phyloP scores from a whole-genome alignment of 2,329 filamentous ascomycete genomes.

The Chaetothyriales sp. region DNA sequence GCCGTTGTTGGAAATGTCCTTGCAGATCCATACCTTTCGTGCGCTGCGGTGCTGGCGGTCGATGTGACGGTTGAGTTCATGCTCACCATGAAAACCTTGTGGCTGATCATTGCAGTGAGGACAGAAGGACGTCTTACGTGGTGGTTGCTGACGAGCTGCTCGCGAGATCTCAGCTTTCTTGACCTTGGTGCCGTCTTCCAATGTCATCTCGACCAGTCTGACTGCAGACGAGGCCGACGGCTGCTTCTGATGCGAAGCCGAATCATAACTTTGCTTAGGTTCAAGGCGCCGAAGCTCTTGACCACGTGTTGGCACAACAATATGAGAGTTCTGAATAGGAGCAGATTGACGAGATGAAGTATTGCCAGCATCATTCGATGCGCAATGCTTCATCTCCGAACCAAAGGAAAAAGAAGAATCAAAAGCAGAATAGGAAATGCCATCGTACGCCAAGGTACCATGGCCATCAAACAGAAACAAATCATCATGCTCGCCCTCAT shows the following conservation, averaged over 20 bases:
- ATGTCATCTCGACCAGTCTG: constrained; percentile 37
- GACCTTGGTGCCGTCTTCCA: constrained; percentile 39
- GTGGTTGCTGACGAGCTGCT: constrained; percentile 46
- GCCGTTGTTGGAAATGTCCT: constrained; percentile 42
- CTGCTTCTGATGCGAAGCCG: constrained; percentile 1
- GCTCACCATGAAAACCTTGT: constrained; percentile 70
- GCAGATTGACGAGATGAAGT: constrained; percentile 27
- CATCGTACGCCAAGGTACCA: constrained; percentile 18
- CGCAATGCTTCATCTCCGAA: constrained; percentile 37
- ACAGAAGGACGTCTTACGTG: constrained; percentile 47
- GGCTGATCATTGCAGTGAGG: constrained; percentile 54
- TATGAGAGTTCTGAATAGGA: constrained; percentile 7
- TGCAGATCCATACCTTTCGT: constrained; percentile 48
- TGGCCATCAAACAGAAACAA: constrained; percentile 19
- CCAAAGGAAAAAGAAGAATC: constrained; percentile 25
- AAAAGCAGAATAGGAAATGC: constrained; percentile 16
- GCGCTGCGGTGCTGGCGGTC: constrained; percentile 49
- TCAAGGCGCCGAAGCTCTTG: constrained; percentile 4
- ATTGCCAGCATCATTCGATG: constrained; percentile 31
- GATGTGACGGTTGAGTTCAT: constrained; percentile 59
- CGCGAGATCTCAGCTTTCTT: constrained; percentile 41
- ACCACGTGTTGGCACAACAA: constrained; percentile 3
- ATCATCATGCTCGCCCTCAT: constrained; percentile 9
- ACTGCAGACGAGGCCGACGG: constrained; percentile 22
- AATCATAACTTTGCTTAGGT: constrained; percentile 8